Percentiles rank a stretch among this genome's conserved stretches.
phyloP scores from a whole-genome alignment of 495 filamentous ascomycete genomes.

The Neurospora sp. region DNA sequence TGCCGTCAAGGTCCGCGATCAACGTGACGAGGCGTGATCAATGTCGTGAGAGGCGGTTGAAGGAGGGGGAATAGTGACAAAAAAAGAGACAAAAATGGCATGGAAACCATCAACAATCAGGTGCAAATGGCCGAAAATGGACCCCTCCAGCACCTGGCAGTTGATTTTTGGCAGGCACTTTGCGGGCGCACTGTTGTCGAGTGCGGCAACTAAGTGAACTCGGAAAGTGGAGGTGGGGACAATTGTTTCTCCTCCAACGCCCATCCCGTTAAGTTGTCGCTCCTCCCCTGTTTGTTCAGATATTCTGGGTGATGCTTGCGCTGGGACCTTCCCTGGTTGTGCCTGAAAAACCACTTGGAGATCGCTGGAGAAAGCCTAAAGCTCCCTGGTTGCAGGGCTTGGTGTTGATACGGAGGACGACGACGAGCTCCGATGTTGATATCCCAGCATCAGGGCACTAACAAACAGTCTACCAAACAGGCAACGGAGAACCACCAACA shows the following conservation, averaged over 20 bases:
- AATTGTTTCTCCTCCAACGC: background rate
- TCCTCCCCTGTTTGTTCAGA: background rate
- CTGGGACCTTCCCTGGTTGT: background rate
- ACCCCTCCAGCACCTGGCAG: background rate
- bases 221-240: background rate
- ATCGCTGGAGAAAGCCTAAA: background rate
- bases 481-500: background rate
- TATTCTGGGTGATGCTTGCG: background rate
- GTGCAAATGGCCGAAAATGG: background rate
- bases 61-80: background rate
- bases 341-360: background rate
- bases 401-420: background rate
- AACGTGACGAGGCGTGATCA: background rate
- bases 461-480: background rate
- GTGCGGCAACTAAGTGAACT: background rate
- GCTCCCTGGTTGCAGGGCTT: background rate
- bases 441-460: background rate
- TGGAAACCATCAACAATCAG: background rate
- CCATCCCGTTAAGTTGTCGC: background rate
- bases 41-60: background rate
- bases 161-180: background rate
- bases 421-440: background rate
- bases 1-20: background rate
- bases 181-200: background rate
- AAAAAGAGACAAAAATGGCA: background rate